Evolutionary conservation across 1,284 basidiomycete species (phyloP), one percentile per base, ranked within the genome.

Genomic region (Pascua sp.): DNA sequence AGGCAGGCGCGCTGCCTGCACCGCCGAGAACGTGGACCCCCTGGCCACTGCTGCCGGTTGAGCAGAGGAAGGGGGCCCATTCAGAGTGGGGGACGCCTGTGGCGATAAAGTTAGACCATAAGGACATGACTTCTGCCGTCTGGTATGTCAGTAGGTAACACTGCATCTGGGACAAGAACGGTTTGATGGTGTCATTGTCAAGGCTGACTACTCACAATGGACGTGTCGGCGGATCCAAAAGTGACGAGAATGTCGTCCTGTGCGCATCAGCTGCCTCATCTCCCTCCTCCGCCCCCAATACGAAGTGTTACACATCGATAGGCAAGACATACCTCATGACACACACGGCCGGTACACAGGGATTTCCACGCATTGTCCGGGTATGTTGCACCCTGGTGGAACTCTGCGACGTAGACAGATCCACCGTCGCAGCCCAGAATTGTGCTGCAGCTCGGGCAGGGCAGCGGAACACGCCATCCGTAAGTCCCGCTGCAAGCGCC

Each of bases 391-490:
- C 89, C 89, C 51, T 86, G 71, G 42, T 77, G 78, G 65, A 86
- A 90, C 65, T 86, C 72, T n/a, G 85, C 88, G 10, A 89, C 85
- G 70, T 81, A 90, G 5, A 84, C 87, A 15, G 71, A 80, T 5
- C 86, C 88, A 11, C 88, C 88, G 48, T 81, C 71, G 24, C 73
- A 66, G 1, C 82, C 86, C 86, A 90, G 57, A 78, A 80, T 32
- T 83, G 77, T 0, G 87, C 84, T 51, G 88, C 85, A 5, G 84
- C 84, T 83, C 87, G 87, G 37, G 80, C 80, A 11, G 87, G 76
- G 74, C 89, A 90, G 42, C 66, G 57, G 68, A 67, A 76, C 2
- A 57, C 62, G n/a, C 62, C 72, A 70, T 91, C 89, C 3, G 88
- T 89, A 36, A 83, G 84, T 11, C 37, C 37, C 11, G n/a, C 13